Conservation (phyloP, 225 moss, liverwort and hornwort species). For the Physcomitrium patens region DNA sequence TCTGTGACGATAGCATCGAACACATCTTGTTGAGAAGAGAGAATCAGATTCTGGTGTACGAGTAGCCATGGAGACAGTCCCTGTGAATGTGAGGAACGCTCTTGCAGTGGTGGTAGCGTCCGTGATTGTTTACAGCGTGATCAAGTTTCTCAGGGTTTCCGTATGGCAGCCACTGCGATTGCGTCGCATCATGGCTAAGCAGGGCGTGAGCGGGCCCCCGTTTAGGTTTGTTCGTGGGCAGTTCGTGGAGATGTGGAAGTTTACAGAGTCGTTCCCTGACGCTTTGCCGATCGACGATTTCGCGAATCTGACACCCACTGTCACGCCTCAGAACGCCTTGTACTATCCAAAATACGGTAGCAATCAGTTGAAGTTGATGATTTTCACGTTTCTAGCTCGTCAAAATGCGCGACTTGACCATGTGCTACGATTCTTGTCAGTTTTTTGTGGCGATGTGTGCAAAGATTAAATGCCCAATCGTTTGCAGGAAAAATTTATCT, state of each 20-base stretch:
- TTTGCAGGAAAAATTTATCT: conserved; percentile 18
- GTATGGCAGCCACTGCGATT: conserved; percentile 40
- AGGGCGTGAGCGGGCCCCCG: conserved; percentile 35
- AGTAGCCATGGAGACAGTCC: not conserved
- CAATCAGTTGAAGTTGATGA: not conserved
- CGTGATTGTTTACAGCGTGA: not conserved
- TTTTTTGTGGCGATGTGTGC: not conserved
- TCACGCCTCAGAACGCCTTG: conserved; percentile 42
- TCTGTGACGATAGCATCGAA: too few species aligned
- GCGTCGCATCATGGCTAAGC: conserved; percentile 37
- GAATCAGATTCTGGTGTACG: too few species aligned
- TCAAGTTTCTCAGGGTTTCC: not conserved
- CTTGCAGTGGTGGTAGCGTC: conserved; percentile 3
- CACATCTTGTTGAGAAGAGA: too few species aligned
- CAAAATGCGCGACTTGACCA: not conserved
- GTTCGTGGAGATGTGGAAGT: not conserved
- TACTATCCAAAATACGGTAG: conserved; percentile 33
- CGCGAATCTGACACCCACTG: conserved; percentile 31
- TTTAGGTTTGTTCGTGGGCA: conserved; percentile 39
- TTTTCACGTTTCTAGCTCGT: not conserved
- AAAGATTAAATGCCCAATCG: not conserved
- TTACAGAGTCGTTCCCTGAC: conserved; percentile 26
- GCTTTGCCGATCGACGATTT: conserved; percentile 28
- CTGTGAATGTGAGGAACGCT: not conserved
- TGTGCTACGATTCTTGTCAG: too few species aligned